Conservation (phyloP, 2,329 filamentous ascomycete species). For the Fusarium robinianum region DNA sequence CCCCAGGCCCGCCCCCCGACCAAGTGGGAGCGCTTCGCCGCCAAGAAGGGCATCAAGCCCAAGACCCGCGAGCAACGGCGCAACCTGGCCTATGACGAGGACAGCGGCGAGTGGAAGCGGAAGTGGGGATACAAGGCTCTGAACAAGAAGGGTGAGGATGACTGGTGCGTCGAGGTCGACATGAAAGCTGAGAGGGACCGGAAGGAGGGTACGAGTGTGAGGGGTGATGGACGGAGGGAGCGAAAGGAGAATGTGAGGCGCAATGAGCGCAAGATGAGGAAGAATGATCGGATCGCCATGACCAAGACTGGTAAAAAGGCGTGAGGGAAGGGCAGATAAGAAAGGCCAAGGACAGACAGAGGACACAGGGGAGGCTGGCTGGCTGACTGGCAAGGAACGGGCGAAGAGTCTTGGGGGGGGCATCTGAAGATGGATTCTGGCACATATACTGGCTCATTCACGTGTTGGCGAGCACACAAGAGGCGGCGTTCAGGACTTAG, state of each 20-base stretch:
- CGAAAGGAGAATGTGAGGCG: constrained; percentile 71
- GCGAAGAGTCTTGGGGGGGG: not conserved
- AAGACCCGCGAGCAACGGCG: constrained; percentile 77
- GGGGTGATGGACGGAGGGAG: constrained; percentile 65
- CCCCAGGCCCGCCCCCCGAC: constrained; percentile 81
- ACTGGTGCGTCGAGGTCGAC: constrained; percentile 94
- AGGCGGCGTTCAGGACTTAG: constrained; percentile 39
- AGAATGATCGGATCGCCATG: constrained; percentile 58
- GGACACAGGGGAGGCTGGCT: too few species aligned
- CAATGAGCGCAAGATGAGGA: constrained; percentile 71
- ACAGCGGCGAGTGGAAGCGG: constrained; percentile 82
- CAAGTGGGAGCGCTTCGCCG: constrained; percentile 95
- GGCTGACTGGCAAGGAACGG: too few species aligned
- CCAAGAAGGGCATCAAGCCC: constrained; percentile 93
- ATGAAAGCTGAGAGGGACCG: constrained; percentile 68
- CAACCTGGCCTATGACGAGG: constrained; percentile 83
- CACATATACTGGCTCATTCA: constrained; percentile 13
- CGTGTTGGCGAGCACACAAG: constrained; percentile 30
- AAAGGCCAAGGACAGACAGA: too few species aligned
- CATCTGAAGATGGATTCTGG: constrained; percentile 9
- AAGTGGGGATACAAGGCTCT: constrained; percentile 95
- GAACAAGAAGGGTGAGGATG: constrained; percentile 80
- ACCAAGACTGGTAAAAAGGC: constrained; percentile 29
- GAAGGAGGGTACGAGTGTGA: constrained; percentile 65
- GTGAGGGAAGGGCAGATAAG: constrained; percentile 7